Conservation (phyloP, 495 filamentous ascomycete genomes). For the Neurospora sp. region DNA sequence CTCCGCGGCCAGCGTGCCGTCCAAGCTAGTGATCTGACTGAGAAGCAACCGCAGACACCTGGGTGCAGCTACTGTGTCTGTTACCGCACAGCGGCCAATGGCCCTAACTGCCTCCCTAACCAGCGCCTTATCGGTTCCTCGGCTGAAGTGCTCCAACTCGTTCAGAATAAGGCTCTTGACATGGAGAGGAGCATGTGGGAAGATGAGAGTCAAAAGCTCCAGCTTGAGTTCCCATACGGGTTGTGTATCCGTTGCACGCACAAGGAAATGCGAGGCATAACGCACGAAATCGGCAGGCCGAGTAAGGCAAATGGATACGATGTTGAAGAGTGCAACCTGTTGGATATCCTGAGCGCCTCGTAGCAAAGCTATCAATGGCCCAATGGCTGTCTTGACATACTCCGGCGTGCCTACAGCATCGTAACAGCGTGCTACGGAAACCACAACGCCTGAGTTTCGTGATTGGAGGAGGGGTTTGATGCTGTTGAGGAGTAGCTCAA, state of each 20-base stretch:
- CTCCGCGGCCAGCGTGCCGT: slow-evolving; percentile 81
- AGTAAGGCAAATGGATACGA: slow-evolving; percentile 73
- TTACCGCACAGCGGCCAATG: slow-evolving; percentile 86
- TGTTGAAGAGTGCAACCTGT: slow-evolving; percentile 83
- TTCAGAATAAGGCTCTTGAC: slow-evolving; percentile 78
- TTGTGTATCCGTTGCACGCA: slow-evolving; percentile 70
- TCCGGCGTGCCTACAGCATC: slow-evolving; percentile 67
- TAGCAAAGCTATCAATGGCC: slow-evolving; percentile 76
- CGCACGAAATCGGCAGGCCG: slow-evolving; percentile 67
- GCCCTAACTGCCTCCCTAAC: slow-evolving; percentile 83
- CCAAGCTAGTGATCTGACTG: slow-evolving; percentile 70
- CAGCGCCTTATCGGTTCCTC: slow-evolving; percentile 61
- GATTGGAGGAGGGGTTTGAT: slow-evolving; percentile 80
- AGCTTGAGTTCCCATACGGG: slow-evolving; percentile 84
- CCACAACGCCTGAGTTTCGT: slow-evolving; percentile 84
- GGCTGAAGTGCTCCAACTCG: slow-evolving; percentile 87
- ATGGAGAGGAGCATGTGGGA: slow-evolving; percentile 66
- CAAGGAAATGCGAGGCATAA: slow-evolving; percentile 79
- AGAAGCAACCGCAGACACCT: slow-evolving; percentile 76
- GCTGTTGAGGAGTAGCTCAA: slow-evolving; percentile 69
- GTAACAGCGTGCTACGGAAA: slow-evolving; percentile 79
- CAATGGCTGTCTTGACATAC: slow-evolving; percentile 61
- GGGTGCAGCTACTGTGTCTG: slow-evolving; percentile 53
- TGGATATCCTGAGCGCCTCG: slow-evolving; percentile 78
- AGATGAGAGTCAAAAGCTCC: slow-evolving; percentile 80